Percentiles rank a stretch among this genome's conserved stretches.
Evolutionary conservation across 441 rosid genomes (phyloP).

Genomic region (Flueggea neowawraea): DNA sequence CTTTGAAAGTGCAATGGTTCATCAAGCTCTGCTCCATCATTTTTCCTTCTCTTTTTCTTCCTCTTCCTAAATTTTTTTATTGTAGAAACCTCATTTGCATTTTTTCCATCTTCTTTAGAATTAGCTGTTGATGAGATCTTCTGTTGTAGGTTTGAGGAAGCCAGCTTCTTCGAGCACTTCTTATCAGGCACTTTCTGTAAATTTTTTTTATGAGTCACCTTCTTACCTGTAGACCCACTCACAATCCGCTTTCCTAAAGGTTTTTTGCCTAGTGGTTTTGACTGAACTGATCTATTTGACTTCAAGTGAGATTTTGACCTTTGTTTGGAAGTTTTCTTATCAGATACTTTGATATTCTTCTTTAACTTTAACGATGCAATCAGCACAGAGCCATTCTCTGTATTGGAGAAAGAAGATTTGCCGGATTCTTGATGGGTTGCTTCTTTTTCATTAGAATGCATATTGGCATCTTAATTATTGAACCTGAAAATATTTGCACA

Average conservation of each 20-base stretch:
- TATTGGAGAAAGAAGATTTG: conserved; percentile 36
- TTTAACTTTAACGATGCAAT: conserved; percentile 50
- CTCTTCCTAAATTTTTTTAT: conserved; percentile 39
- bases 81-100: conserved; percentile 23
- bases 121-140: conserved; percentile 13
- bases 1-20: conserved; percentile 85
- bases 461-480: conserved; percentile 22
- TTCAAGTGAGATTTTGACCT: conserved; percentile 36
- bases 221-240: conserved; percentile 23
- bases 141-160: conserved; percentile 19
- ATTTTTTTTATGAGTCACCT: conserved; percentile 15
- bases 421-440: conserved; percentile 27
- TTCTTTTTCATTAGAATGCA: conserved; percentile 32
- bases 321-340: conserved; percentile 32
- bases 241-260: conserved; percentile 21
- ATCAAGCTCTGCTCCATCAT: conserved; percentile 52
- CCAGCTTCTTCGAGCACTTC: conserved; percentile 32
- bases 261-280: conserved; percentile 22
- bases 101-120: conserved; percentile 26
- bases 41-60: conserved; percentile 46
- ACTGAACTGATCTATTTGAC: conserved; percentile 23
- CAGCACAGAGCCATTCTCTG: conserved; percentile 49
- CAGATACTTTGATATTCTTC: conserved; percentile 28
- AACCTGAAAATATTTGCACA: conserved; percentile 12
- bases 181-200: conserved; percentile 24